Base-by-base conservation (phyloP, 345 rosid genomes). In the Gossypioides kirkii region DNA sequence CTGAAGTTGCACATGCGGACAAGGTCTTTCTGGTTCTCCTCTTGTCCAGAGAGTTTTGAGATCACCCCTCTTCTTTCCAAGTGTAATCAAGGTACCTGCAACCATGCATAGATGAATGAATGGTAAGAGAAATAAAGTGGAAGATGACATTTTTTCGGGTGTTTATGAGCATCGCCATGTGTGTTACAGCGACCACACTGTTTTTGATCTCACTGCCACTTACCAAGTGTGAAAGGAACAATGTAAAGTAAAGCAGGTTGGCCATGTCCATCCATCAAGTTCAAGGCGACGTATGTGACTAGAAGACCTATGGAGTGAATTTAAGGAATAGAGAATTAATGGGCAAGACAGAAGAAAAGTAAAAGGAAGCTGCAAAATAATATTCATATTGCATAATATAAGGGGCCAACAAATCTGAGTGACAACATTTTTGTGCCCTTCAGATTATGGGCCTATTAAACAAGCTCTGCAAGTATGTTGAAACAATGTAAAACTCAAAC, bases 221-320 rank as follows among this genome's bases (percentile, higher is more conserved):
- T 86, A 92, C 99, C 98, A 6, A 95, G 94, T 20, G 91, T 90
- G 82, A 95, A 95, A 2, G 99, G 98, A 67, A 95, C 99, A 2
- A 95, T 92, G 82, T 95, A 92, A 63, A 95, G 98, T 82, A 95
- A 75, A 36, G 99, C 99, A 10, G 99, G 99, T 71, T 92, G 99
- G 50, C 99, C 99, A 74, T 89, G 99, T 72, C 98, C 98, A 43
- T 95, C 99, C 99, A 92, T 92, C 89, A 92, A 77, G 84, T 92
- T 92, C 81, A 95, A 76, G 18, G 99, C 99, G 70, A 95, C 83
- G 59, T 95, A 95, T 13, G 99, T 95, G 72, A 91, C 73, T 50
- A 95, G 92, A 68, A 95, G 97, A 80, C 99, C 99, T 89, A 86
- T 76, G 17, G 61, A 23, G 26, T 38, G 43, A 20, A 38, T 59